A percentile compares a stretch with the other conserved stretches of the same genome.
Evolutionary conservation across 345 rosid genomes (phyloP).

Genomic region (Draba incana): DNA sequence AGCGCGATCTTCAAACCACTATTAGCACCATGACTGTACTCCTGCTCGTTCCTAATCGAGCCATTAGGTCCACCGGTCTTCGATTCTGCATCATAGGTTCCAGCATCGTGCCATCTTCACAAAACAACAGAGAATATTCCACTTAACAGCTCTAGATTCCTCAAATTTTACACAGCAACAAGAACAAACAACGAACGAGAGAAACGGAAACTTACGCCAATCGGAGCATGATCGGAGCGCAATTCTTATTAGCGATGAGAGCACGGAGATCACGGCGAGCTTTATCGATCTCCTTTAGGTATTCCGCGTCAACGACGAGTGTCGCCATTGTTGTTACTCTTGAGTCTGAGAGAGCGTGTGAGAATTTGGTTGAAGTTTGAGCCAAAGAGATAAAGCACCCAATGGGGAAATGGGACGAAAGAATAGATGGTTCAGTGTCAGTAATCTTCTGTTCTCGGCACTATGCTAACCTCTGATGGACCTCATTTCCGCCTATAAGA

Average conservation of each 20-base stretch:
- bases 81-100: slow-evolving; percentile 67
- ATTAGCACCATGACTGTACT: slow-evolving; percentile 69
- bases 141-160: neutral
- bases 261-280: slow-evolving; percentile 89
- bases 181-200: neutral
- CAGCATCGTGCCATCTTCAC: slow-evolving; percentile 90
- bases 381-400: slow-evolving; percentile 34
- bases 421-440: slow-evolving; percentile 31
- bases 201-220: slow-evolving; percentile 58
- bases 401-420: slow-evolving; percentile 20
- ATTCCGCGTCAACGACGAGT: slow-evolving; percentile 68
- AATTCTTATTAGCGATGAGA: slow-evolving; percentile 71
- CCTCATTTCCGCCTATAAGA: neutral
- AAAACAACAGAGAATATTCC: neutral
- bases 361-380: slow-evolving; percentile 28
- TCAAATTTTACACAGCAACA: neutral
- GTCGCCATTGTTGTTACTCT: slow-evolving; percentile 52
- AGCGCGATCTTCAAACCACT: slow-evolving; percentile 76
- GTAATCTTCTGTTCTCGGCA: slow-evolving; percentile 24
- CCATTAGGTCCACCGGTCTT: slow-evolving; percentile 92
- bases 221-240: slow-evolving; percentile 96
- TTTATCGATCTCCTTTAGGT: slow-evolving; percentile 75
- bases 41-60: slow-evolving; percentile 80
- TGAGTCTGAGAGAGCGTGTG: neutral
- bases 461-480: slow-evolving; percentile 14